Evolutionary conservation across 495 filamentous ascomycete genomes (phyloP).

Genomic region (Clohesyomyces aquaticus): DNA sequence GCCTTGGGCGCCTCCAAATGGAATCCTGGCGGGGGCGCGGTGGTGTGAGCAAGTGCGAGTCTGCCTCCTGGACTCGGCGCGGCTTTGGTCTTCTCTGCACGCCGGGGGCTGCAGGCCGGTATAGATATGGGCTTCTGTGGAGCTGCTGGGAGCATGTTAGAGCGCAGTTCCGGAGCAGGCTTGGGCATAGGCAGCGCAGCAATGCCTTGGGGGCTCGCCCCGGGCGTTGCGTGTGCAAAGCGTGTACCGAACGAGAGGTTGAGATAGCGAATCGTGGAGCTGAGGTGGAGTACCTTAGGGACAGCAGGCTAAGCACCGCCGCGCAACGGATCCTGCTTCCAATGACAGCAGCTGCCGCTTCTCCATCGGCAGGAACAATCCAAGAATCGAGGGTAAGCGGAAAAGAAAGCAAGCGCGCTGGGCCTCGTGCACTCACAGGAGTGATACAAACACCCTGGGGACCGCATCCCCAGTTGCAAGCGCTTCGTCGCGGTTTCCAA

Average conservation of each 20-base stretch:
- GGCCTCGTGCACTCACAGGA: neutral
- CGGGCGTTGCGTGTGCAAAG: slow-evolving; percentile 13
- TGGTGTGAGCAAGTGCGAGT: neutral
- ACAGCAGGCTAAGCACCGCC: slow-evolving; percentile 31
- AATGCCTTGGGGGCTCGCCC: neutral
- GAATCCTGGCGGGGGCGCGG: slow-evolving; percentile 3
- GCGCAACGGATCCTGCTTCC: slow-evolving; percentile 35
- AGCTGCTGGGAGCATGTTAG: neutral
- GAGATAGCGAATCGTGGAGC: slow-evolving; percentile 5
- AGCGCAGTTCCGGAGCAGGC: neutral
- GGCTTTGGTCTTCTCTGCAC: slow-evolving; percentile 20
- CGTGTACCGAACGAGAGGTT: slow-evolving; percentile 8
- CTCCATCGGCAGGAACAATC: slow-evolving; percentile 38
- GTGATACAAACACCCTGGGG: no score
- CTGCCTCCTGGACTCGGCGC: neutral
- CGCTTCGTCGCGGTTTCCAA: neutral
- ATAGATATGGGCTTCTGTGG: neutral
- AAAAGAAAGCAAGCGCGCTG: slow-evolving; percentile 14
- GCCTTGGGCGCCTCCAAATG: slow-evolving; percentile 2
- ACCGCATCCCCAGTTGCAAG: neutral
- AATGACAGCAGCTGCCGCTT: slow-evolving; percentile 32
- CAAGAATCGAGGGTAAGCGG: slow-evolving; percentile 21
- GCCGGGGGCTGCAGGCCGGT: neutral
- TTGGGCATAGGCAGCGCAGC: neutral
- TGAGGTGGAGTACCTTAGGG: slow-evolving; percentile 30